phyloP scores from a whole-genome alignment of 2,329 filamentous ascomycete genomes.

The Rhytidhysteron rufulum region DNA sequence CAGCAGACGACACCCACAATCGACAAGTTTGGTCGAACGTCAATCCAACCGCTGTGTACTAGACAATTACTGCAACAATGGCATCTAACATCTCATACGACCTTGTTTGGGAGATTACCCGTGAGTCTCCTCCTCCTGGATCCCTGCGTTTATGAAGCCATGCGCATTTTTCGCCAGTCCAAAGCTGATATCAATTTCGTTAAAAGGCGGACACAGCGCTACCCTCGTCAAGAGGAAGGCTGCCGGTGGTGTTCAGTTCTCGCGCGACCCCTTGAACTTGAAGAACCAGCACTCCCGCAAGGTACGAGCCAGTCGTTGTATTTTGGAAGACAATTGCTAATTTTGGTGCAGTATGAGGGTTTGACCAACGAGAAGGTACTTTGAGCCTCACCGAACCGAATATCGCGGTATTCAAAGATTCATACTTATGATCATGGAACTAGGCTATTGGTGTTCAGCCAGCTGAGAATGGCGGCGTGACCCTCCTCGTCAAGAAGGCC shows the following conservation, averaged over 20 bases:
- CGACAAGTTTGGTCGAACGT: conserved; percentile 8
- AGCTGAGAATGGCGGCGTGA: conserved; percentile 73
- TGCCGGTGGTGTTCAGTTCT: conserved; percentile 81
- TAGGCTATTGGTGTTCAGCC: conserved; percentile 79
- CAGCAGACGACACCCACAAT: conserved; percentile 6
- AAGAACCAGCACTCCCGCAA: conserved; percentile 88
- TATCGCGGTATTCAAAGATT: background rate
- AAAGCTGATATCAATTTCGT: background rate
- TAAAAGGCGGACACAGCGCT: conserved; percentile 76
- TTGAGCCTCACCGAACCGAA: conserved; percentile 3
- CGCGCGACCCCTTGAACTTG: conserved; percentile 90
- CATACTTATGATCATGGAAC: conserved; percentile 1
- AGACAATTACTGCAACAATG: conserved; percentile 35
- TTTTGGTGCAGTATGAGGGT: conserved; percentile 67
- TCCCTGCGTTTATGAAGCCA: background rate
- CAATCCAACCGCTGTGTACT: background rate
- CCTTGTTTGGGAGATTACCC: conserved; percentile 91
- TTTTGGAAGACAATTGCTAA: conserved; percentile 19
- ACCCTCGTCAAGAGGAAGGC: conserved; percentile 87
- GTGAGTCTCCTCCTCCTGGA: conserved; percentile 57
- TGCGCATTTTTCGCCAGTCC: too few relatives aligned
- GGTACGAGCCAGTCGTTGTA: conserved; percentile 50
- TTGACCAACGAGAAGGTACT: conserved; percentile 90
- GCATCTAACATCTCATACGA: conserved; percentile 79
- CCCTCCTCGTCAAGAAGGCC: conserved; percentile 81